Evolutionary conservation across 2,329 filamentous ascomycete species (phyloP).

Genomic region (Drechslera avenae): DNA sequence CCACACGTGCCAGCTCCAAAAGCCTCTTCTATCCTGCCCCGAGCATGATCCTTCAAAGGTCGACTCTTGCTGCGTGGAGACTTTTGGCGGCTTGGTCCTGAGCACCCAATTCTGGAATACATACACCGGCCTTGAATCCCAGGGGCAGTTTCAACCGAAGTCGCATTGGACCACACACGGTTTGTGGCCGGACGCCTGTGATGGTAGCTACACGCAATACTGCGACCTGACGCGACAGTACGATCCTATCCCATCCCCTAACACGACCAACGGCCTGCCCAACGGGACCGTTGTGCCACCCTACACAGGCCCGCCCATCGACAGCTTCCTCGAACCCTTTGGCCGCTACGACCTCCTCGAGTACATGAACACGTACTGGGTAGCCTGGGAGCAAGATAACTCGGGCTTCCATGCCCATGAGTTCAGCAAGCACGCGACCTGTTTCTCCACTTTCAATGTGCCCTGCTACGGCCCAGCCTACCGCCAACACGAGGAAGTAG

Average conservation of each 20-base stretch:
- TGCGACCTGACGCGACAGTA: constrained; percentile 70
- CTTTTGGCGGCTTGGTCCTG: constrained; percentile 66
- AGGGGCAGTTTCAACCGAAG: constrained; percentile 63
- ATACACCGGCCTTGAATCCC: constrained; percentile 63
- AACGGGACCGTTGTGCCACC: constrained; percentile 60
- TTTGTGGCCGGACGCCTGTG: constrained; percentile 49
- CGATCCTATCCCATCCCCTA: constrained; percentile 65
- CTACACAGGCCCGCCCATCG: constrained; percentile 64
- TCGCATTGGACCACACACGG: constrained; percentile 66
- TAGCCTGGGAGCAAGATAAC: constrained; percentile 62
- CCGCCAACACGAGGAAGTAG: constrained; percentile 61
- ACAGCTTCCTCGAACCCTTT: constrained; percentile 63
- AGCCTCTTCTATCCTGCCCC: constrained; percentile 43
- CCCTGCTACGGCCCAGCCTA: constrained; percentile 68
- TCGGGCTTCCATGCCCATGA: constrained; percentile 69
- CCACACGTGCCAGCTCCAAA: constrained; percentile 60
- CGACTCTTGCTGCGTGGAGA: constrained; percentile 69
- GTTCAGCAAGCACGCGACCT: constrained; percentile 71
- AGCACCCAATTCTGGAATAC: constrained; percentile 69
- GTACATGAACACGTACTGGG: constrained; percentile 71
- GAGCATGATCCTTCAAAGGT: constrained; percentile 45
- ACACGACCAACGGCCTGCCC: constrained; percentile 64
- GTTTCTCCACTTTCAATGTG: constrained; percentile 68
- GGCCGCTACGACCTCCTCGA: constrained; percentile 64
- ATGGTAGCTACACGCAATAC: constrained; percentile 68